These are phyloP conservation scores for Allium sativum DNA, from an alignment of 106 monocot genomes.

Conservation along the genomic window DNA sequence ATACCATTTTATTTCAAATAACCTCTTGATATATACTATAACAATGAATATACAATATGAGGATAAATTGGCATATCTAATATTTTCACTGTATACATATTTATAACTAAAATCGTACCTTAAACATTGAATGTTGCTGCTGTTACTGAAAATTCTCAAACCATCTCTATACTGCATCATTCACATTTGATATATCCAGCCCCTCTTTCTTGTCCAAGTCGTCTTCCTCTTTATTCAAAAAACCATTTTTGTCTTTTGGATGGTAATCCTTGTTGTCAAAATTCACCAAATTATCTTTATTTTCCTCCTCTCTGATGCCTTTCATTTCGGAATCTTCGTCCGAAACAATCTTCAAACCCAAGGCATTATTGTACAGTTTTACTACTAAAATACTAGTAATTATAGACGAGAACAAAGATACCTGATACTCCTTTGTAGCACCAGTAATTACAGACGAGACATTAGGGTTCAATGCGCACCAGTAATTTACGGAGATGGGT, in stretches of 20 bases:
- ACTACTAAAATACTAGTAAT: too few relatives aligned
- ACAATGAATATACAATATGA: too few relatives aligned
- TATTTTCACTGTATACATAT: background rate
- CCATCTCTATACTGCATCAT: conserved; percentile 14
- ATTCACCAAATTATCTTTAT: conserved; percentile 24
- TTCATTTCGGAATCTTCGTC: conserved; percentile 31
- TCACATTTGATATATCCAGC: conserved; percentile 32
- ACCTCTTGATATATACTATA: too few relatives aligned
- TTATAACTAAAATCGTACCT: conserved; percentile 51
- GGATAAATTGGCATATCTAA: too few relatives aligned
- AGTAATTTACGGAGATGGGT: too few relatives aligned
- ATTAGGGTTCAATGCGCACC: too few relatives aligned
- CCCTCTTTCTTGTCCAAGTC: conserved; percentile 46
- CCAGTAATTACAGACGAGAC: too few relatives aligned
- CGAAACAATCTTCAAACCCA: conserved; percentile 83
- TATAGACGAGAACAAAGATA: too few relatives aligned
- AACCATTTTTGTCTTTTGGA: conserved; percentile 28
- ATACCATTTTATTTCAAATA: too few relatives aligned
- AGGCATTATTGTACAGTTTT: too few relatives aligned
- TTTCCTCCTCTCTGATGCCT: background rate
- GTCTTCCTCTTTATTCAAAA: conserved; percentile 73
- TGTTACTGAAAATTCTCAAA: conserved; percentile 51
- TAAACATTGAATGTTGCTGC: conserved; percentile 88
- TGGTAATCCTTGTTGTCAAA: conserved; percentile 4
- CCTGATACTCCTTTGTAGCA: too few relatives aligned